A percentile compares a stretch with the other conserved stretches of the same genome.
phyloP scores from a whole-genome alignment of 2,329 filamentous ascomycete species.

The Aspergillus brunneoviolaceus region DNA sequence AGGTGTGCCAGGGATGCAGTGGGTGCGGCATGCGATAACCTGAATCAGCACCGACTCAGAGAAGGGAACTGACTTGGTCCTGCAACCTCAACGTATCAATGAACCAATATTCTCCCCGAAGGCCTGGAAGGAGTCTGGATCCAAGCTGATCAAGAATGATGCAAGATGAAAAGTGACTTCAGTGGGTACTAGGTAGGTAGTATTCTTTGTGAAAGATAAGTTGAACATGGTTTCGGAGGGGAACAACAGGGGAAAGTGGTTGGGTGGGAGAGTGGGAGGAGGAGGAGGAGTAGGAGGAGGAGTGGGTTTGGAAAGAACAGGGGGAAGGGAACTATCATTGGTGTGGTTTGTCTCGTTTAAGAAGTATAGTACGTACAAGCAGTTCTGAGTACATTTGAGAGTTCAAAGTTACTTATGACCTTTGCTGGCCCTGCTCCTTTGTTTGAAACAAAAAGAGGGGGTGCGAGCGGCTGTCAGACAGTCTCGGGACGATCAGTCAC shows the following conservation, averaged over 20 bases:
- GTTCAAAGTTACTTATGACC: neutral
- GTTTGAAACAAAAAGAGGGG: neutral
- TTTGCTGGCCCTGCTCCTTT: neutral
- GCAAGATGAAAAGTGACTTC: neutral
- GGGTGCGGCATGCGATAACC: too few species aligned
- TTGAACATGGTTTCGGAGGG: too few species aligned
- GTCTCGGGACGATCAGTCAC: slow-evolving; percentile 6
- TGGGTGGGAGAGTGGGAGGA: neutral
- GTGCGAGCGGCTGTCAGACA: slow-evolving; percentile 3
- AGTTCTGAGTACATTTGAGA: neutral
- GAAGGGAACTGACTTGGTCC: slow-evolving; percentile 1
- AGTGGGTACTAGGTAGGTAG: neutral
- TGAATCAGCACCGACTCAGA: too few species aligned
- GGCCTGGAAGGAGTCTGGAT: slow-evolving; percentile 2
- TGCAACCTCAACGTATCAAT: slow-evolving; percentile 16
- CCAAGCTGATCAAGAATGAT: neutral
- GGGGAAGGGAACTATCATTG: neutral
- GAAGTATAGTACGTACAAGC: neutral
- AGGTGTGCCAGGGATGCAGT: slow-evolving; percentile 5
- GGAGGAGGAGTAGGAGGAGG: neutral
- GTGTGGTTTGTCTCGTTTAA: neutral
- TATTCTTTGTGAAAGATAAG: neutral
- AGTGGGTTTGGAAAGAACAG: neutral
- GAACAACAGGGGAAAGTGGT: too few species aligned
- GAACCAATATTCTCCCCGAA: neutral